Evolutionary conservation across 2,329 filamentous ascomycete species (phyloP).

Genomic region (Cladophialophora psammophila): DNA sequence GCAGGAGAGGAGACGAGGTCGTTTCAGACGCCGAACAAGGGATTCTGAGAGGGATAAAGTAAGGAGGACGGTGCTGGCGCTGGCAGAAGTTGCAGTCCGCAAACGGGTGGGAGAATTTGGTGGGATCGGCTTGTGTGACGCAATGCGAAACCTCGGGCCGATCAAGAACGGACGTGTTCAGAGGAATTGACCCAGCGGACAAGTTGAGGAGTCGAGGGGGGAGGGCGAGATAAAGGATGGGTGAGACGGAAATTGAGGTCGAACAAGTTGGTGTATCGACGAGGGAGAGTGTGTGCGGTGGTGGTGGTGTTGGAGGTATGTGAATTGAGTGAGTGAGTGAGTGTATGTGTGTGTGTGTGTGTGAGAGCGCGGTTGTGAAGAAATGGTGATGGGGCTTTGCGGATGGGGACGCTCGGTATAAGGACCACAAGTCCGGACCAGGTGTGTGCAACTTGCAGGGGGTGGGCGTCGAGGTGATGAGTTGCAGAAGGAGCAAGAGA

Average conservation of each 20-base stretch:
- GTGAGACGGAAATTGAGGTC: constrained; percentile 15
- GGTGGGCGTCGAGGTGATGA: constrained; percentile 8
- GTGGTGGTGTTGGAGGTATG: constrained; percentile 12
- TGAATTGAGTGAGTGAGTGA: not conserved
- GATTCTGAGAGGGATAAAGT: constrained; percentile 10
- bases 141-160: constrained; percentile 34
- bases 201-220: not conserved
- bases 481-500: constrained; percentile 16
- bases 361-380: constrained; percentile 23
- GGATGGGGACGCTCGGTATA: constrained; percentile 33
- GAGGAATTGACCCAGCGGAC: constrained; percentile 12
- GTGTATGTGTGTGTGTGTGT: not conserved
- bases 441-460: constrained; percentile 14
- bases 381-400: constrained; percentile 23
- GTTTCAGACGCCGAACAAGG: constrained; percentile 16
- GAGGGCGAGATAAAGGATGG: constrained; percentile 1
- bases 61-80: constrained; percentile 6
- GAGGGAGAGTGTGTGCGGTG: constrained; percentile 1
- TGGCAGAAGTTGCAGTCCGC: constrained; percentile 16
- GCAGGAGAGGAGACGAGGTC: not conserved
- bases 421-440: constrained; percentile 19
- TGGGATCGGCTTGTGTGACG: constrained; percentile 37
- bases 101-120: constrained; percentile 25
- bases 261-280: constrained; percentile 7
- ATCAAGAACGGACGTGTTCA: constrained; percentile 26